Base-by-base conservation (phyloP, 345 rosid genomes). In the Populus deltoides region DNA sequence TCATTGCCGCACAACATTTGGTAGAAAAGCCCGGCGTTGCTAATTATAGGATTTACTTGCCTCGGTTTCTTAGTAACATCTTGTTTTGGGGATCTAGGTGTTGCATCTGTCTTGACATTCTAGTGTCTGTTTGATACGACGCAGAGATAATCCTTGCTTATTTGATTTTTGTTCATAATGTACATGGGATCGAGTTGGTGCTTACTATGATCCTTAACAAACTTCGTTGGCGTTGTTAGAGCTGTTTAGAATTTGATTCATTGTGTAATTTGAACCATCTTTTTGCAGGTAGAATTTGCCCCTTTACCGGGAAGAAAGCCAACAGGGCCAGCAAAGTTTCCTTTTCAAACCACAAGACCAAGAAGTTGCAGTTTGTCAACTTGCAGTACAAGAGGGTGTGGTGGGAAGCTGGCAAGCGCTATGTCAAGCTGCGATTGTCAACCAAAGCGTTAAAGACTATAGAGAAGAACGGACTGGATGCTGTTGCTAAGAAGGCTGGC, bases 391-490 rank as follows among this genome's bases (percentile, higher is more conserved):
- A 96, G 88, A 92, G 55, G 83, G 81, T 93, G 36, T 96, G 98
- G 99, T 96, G 99, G 98, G 99, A 93, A 84, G 94, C 90, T 2
- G 99, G 98, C 6, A 93, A 92, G 79, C 97, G 97, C 13, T 96
- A 81, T 38, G 87, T 93, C 53, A 93, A 96, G 66, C 85, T 93
- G 63, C 89, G 97, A n/a, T 74, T 96, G 66, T 92, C 99, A 0
- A 96, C 98, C 24, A 91, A 91, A 80, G 99, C 97, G 0, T 76
- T 96, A 74, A 93, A 93, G 91, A 96, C 98, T 31, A 92, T 92
- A 59, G 97, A 96, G 88, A 96, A 96, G 81, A 92, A 96, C 17
- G 97, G 99, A 53, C 87, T 93, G 51, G 98, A 93, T 75, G 98
- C 98, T 59, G 98, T 96, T 76, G 97, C 99, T 81, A 93, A 93